phyloP scores from a whole-genome alignment of 176 grass and related monocot genomes.

The Eragrostis nindensis region DNA sequence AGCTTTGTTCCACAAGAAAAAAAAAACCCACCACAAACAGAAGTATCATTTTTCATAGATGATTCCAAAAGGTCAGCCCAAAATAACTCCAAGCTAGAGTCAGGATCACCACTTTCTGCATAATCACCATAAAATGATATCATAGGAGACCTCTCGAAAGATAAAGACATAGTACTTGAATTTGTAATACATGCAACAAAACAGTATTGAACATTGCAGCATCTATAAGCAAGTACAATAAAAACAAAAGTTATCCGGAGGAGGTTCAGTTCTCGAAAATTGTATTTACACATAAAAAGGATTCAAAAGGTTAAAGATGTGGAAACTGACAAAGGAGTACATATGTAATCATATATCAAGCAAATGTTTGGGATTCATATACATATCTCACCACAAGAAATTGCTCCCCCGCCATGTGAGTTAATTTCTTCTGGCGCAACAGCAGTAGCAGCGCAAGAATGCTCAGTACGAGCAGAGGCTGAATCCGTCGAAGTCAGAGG shows the following conservation, averaged over 20 bases:
- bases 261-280: neutral
- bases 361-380: conserved; percentile 21
- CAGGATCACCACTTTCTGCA: conserved; percentile 54
- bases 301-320: neutral
- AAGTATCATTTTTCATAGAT: conserved; percentile 49
- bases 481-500: conserved; percentile 60
- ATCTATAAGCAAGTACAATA: conserved; percentile 12
- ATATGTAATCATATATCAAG: conserved; percentile 19
- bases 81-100: conserved; percentile 78
- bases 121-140: conserved; percentile 32
- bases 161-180: conserved; percentile 23
- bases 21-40: conserved; percentile 32
- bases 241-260: neutral
- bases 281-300: neutral
- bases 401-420: conserved; percentile 49
- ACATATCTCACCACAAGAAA: conserved; percentile 58
- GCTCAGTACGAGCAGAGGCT: conserved; percentile 68
- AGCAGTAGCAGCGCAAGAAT: conserved; percentile 44
- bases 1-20: neutral
- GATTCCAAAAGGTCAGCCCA: conserved; percentile 84
- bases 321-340: conserved; percentile 4
- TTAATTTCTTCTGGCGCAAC: conserved; percentile 71
- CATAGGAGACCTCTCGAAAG: conserved; percentile 17
- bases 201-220: neutral
- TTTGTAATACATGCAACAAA: conserved; percentile 13